Evolutionary conservation across 2,329 filamentous ascomycete species (phyloP).

Genomic region (Cladophialophora bantiana): DNA sequence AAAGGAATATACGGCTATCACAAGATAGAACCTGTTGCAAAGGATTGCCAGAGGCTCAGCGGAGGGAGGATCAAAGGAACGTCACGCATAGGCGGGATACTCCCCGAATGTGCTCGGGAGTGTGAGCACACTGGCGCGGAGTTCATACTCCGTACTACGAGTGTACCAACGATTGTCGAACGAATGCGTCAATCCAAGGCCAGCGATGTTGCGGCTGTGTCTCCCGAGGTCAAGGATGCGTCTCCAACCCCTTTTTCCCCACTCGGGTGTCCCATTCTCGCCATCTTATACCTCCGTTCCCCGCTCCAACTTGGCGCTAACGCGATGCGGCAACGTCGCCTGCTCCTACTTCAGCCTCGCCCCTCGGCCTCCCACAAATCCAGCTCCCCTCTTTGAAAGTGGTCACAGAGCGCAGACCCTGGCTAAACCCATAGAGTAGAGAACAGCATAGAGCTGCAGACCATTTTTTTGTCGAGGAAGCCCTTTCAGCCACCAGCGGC

Average conservation of each 20-base stretch:
- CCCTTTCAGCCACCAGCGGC: too few relatives aligned
- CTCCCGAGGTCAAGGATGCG: background rate
- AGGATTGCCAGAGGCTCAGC: too few relatives aligned
- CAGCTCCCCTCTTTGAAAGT: background rate
- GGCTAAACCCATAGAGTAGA: background rate
- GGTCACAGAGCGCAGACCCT: background rate
- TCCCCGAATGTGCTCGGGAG: background rate
- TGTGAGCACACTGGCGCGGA: background rate
- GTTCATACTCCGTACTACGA: too few relatives aligned
- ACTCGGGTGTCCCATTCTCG: too few relatives aligned
- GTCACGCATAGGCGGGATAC: background rate
- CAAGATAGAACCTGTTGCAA: too few relatives aligned
- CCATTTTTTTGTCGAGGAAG: too few relatives aligned
- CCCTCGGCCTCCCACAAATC: background rate
- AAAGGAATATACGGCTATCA: background rate
- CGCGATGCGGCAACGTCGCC: background rate
- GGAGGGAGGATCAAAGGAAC: too few relatives aligned
- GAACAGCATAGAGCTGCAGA: background rate
- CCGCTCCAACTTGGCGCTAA: background rate
- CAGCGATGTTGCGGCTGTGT: background rate
- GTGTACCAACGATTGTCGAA: too few relatives aligned
- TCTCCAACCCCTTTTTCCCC: background rate
- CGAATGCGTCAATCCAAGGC: background rate
- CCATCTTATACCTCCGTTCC: background rate
- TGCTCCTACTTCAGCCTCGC: conserved; percentile 1